Conservation (phyloP, 257 asterid species). For the Petrea volubilis region DNA sequence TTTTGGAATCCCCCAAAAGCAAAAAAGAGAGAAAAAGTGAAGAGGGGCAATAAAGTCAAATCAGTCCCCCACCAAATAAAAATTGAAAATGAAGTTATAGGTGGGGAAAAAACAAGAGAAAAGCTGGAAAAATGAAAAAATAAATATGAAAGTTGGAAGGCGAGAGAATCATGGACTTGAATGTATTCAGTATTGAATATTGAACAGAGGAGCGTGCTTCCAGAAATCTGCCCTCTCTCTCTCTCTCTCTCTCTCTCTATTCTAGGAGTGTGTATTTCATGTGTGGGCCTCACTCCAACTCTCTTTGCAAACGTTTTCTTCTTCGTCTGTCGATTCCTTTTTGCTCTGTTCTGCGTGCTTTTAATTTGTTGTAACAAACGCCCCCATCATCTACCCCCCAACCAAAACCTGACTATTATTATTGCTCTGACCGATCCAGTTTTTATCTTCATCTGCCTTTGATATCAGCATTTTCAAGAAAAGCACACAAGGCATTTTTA, state of each 20-base stretch:
- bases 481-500: constrained; percentile 1
- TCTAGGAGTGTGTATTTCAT: constrained; percentile 33
- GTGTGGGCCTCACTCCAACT: constrained; percentile 40
- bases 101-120: constrained; percentile 23
- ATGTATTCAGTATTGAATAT: constrained; percentile 32
- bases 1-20: background rate
- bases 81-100: constrained; percentile 33
- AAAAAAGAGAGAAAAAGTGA: background rate
- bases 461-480: constrained; percentile 17
- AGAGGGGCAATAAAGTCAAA: constrained; percentile 21
- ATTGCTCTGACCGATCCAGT: constrained; percentile 35
- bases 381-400: constrained; percentile 48
- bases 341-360: constrained; percentile 35
- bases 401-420: constrained; percentile 41
- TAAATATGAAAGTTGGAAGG: constrained; percentile 19
- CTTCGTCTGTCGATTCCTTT: constrained; percentile 28
- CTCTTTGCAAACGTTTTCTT: constrained; percentile 30
- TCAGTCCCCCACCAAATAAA: background rate
- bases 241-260: constrained; percentile 11
- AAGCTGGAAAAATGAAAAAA: background rate
- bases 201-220: constrained; percentile 55
- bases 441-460: constrained; percentile 23
- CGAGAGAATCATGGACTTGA: constrained; percentile 36
- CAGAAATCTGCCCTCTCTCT: constrained; percentile 36
- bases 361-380: constrained; percentile 51